Percentiles rank a stretch among this genome's conserved stretches.
phyloP scores from a whole-genome alignment of 768 basidiomycete species.

The Macrolepiota albuminosa region DNA sequence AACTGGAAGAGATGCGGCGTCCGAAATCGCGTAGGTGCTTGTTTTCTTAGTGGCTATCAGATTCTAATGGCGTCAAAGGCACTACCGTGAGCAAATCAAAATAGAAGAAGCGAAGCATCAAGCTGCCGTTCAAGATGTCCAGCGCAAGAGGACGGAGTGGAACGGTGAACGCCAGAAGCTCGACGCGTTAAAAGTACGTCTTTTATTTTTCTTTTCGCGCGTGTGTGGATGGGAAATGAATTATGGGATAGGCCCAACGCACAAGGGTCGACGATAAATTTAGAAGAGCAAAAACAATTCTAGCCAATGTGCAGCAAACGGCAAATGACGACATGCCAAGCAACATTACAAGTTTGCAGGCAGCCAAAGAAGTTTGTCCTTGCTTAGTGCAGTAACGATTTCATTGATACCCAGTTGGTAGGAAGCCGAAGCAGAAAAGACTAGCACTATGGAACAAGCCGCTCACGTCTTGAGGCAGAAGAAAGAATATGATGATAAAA shows the following conservation, averaged over 20 bases:
- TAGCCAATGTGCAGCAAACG: constrained; percentile 47
- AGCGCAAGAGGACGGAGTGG: constrained; percentile 25
- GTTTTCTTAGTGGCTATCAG: neutral
- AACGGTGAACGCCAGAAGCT: constrained; percentile 23
- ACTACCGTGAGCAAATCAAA: constrained; percentile 36
- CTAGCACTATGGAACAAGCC: constrained; percentile 42
- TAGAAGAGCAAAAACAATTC: constrained; percentile 18
- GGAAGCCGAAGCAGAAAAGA: constrained; percentile 55
- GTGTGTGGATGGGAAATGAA: neutral
- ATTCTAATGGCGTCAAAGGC: constrained; percentile 27
- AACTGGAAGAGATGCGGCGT: constrained; percentile 44
- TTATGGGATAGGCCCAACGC: constrained; percentile 23
- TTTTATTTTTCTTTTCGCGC: neutral
- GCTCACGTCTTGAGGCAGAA: constrained; percentile 40
- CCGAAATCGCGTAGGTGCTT: constrained; percentile 40
- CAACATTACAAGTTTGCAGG: constrained; percentile 52
- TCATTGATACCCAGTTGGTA: constrained; percentile 19
- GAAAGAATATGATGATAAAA: constrained; percentile 39
- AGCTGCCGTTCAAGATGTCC: constrained; percentile 21
- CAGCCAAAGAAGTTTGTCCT: constrained; percentile 44
- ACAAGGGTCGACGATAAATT: constrained; percentile 8
- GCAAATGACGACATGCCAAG: constrained; percentile 67
- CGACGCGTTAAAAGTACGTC: constrained; percentile 28
- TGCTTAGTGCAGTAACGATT: neutral
- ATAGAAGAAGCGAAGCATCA: constrained; percentile 34